Evolutionary conservation across 2,329 filamentous ascomycete genomes (phyloP), one percentile per base, ranked within the genome.

Genomic region (Colletotrichum endophyticum): DNA sequence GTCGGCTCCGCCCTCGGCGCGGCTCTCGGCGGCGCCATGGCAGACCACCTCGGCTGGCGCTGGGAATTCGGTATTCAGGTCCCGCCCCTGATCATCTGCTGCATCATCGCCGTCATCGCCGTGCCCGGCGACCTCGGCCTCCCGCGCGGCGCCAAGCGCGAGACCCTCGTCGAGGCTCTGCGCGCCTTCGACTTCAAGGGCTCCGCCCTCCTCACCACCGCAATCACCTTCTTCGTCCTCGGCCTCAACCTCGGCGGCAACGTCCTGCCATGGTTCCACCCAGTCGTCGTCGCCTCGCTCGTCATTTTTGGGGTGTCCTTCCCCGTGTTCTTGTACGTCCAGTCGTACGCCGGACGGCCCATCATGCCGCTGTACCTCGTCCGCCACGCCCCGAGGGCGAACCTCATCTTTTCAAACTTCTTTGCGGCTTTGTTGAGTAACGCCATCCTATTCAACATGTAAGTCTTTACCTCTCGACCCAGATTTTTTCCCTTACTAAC

Each of bases 41-140:
- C 93, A 28, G 94, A 95, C 80, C 87, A 86, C 39, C 83, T 95
- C 3, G 94, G 94, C 34, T 96, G 94, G 94, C 87, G 94, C 57
- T 94, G 92, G 92, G 93, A 93, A 72, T 95, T 93, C 81, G 91
- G 91, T 70, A 83, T 93, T 9, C 92, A 94, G 82, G 85, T 93
- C 5, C 88, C 90, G 4, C 85, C 87, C 0, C 80, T 93, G 34
- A 30, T 89, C 0, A 64, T 90, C 3, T 89, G 87, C 76, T 83
- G 91, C 61, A 78, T 82, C 11, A 81, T 91, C n/a, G 86, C 89
- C 3, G 81, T 81, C 64, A 72, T 89, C 9, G 86, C 87, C 8
- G 87, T 92, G 27, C 92, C 92, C 1, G 79, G 80, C 9, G 86
- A 90, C 30, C 83, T 93, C n/a, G 91, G 91, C 28, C 80, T 91